Base-by-base conservation (phyloP, 768 basidiomycete genomes). In the Strobilomyces dryophilus region DNA sequence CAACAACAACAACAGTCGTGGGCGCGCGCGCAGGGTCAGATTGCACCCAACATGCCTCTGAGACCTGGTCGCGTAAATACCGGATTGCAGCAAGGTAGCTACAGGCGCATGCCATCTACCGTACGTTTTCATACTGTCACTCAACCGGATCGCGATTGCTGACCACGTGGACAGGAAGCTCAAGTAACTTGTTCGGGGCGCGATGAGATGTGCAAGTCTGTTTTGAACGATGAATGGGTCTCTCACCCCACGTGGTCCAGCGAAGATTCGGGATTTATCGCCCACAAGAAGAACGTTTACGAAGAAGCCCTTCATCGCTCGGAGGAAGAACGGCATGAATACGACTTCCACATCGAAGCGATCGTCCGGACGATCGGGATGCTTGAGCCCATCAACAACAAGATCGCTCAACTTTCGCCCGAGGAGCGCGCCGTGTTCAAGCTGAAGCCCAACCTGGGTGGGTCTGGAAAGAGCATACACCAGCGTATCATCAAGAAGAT, bases 251-350 rank as follows among this genome's bases (percentile, higher is more conserved):
- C 92, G 2, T 95, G 92, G 84, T 87, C 89, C 4, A 90, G 87
- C 59, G 97, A 99, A 67, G 95, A 95, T 59, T 85, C 92, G 1
- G 92, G 90, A 1, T 97, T 97, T 63, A 75, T 89, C 55, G 82
- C 91, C 0, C 87, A 93, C 67, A 88, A 89, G 73, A 97, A 95
- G 79, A 99, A 98, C 70, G 79, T 87, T 1, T 99, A 90, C 70
- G 97, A 98, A 69, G 97, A 98, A 65, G 95, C 95, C 0, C 78
- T 98, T 10, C 95, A 98, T 71, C 88, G 94, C 34, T 89, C 87
- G 46, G 97, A 99, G 64, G 97, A 99, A 68, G 97, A 99, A 67
- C 84, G 97, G 7, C 97, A 99, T 68, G 95, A 98, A 70, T 99
- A 98, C 67, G 95, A 98, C 68, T 98, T 97, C 74, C 93, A 98